A percentile compares a stretch with the other conserved stretches of the same genome.
These are phyloP conservation scores for Buddleja alternifolia DNA, from an alignment of 257 asterid genomes.

Conservation along the genomic window DNA sequence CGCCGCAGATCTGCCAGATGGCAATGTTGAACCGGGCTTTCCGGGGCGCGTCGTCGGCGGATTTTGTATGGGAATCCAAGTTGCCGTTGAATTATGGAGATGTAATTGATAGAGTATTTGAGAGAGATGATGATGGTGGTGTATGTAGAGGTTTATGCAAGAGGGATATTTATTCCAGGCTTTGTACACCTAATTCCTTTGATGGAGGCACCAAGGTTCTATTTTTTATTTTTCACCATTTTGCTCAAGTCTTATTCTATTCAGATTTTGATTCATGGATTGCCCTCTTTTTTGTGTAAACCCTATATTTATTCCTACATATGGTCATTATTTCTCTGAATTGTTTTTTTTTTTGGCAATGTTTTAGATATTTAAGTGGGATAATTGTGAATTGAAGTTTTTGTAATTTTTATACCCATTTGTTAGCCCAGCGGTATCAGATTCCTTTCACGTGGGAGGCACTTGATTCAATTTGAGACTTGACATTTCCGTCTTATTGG, in stretches of 20 bases:
- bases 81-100: constrained; percentile 66
- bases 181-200: constrained; percentile 59
- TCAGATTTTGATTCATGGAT: background rate
- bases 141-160: constrained; percentile 44
- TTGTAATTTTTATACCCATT: no score
- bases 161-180: constrained; percentile 60
- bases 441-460: no score
- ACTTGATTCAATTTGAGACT: no score
- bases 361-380: no score
- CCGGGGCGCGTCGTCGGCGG: constrained; percentile 79
- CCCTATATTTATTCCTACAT: background rate
- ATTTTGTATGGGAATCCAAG: constrained; percentile 86
- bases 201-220: constrained; percentile 81
- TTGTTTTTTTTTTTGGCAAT: background rate
- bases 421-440: no score
- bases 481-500: no score
- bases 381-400: no score
- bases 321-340: background rate
- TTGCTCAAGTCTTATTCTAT: background rate
- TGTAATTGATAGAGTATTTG: constrained; percentile 60
- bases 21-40: constrained; percentile 72
- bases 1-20: constrained; percentile 77
- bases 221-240: background rate
- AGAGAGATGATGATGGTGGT: constrained; percentile 30
- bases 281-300: background rate